Base-by-base conservation (phyloP, 768 basidiomycete species). In the Ramaria sp. region DNA sequence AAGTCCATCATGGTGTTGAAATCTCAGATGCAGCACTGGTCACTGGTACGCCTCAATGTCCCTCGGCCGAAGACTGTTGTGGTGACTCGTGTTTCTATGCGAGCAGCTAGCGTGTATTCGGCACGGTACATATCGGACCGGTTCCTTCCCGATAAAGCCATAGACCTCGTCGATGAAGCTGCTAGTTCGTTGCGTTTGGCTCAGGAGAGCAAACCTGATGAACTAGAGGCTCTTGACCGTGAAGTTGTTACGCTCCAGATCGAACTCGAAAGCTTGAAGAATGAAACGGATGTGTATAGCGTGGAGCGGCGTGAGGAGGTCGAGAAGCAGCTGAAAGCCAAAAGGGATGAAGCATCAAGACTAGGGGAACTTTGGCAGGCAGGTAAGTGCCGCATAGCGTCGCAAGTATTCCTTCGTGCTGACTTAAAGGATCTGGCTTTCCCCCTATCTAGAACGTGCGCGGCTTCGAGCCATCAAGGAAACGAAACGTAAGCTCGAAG, bases 101-200 rank as follows among this genome's bases (percentile, higher is more conserved):
- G 24, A 27, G 25, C 55, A 83, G 91, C 92, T 24, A 88, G 90
- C 0, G 81, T 92, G 1, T 93, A 94, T 60, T 73, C 79, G 5
- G 81, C 88, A 22, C 78, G 89, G 16, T 94, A 94, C 62, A 83
- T 95, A 59, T 83, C 89, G 0, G 88, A 91, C 65, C 77, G 91
- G 3, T 93, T 79, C 65, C 75, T 95, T 1, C 92, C 92, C 0
- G 92, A 96, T 69, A 94, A 94, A 64, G 86, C 88, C 9, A 88
- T 91, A 41, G 90, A 95, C 65, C 76, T 96, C 2, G 81, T 97
- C 0, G 95, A 98, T 66, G 95, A 97, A 67, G 93, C 93, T 3
- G 87, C 89, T 0, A 88, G 88, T 1, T 76, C 89, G 0, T 73
- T 97, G 4, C 81, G 90, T 0, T 79, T 96, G 3, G 87, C 91